Percentiles rank a stretch among this genome's conserved stretches.
phyloP scores from a whole-genome alignment of 2,329 filamentous ascomycete genomes.

The Xylaria sp. region DNA sequence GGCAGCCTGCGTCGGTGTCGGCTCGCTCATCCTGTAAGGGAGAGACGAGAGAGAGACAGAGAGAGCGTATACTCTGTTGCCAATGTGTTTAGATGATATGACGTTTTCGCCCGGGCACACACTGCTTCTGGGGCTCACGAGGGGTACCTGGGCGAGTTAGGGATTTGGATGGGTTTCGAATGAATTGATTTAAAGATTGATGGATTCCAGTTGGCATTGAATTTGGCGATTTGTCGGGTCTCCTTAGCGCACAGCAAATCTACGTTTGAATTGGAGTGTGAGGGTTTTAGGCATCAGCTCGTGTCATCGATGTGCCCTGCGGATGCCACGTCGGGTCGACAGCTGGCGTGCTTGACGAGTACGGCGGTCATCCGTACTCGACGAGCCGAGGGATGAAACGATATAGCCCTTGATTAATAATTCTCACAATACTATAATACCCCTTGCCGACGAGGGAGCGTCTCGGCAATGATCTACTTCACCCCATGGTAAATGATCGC shows the following conservation, averaged over 20 bases:
- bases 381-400: not conserved
- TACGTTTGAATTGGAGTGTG: constrained; percentile 10
- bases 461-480: not conserved
- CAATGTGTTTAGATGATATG: not conserved
- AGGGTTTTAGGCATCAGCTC: constrained; percentile 9
- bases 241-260: not conserved
- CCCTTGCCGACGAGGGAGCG: not conserved
- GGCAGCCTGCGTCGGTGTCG: constrained; percentile 14
- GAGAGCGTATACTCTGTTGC: not conserved
- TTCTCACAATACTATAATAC: constrained; percentile 5
- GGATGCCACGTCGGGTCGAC: constrained; percentile 1
- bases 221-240: not conserved
- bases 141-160: not conserved
- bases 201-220: not conserved
- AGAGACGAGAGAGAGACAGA: too few species aligned
- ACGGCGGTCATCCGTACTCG: too few species aligned
- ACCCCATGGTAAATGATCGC: not conserved
- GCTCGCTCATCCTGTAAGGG: constrained; percentile 17
- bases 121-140: not conserved
- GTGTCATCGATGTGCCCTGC: not conserved
- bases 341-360: not conserved
- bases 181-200: not conserved
- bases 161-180: not conserved
- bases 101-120: not conserved
- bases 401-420: constrained; percentile 6